Base-by-base conservation (phyloP, 2,329 filamentous ascomycete genomes). In the Trichoderma sp. region DNA sequence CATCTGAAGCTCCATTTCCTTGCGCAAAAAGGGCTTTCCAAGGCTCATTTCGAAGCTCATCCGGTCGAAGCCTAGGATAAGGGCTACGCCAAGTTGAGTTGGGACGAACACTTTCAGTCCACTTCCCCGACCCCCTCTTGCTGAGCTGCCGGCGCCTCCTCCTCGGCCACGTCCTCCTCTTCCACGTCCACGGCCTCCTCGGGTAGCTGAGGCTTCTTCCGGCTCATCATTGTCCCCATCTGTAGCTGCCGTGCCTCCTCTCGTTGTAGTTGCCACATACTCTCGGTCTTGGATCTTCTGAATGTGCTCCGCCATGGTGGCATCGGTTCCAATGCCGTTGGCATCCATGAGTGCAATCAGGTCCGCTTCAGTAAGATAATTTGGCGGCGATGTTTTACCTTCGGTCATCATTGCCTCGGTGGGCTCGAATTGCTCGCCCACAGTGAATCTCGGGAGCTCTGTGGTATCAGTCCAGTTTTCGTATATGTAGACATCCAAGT, bases 301-400 rank as follows among this genome's bases (percentile, higher is more conserved):
- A 74, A 99, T 99, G 76, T 99, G 95, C 74, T 99, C 95, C 0
- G 95, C 95, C 95, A 99, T 99, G 1, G 95, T 99, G 7, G 95
- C 95, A 80, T 99, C 95, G 10, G 95, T 99, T 13, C 95, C 95
- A 71, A 99, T 99, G 2, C 95, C 95, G 76, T 99, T 99, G 53
- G 93, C 94, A 80, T 99, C 95, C 95, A 99, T 99, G 12, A 99
- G 86, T 3, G 91, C 91, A 76, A 99, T 97, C 29, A 99, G 84
- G 76, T 99, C 95, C 0, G 95, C 94, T 77, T 99, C 95, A 0
- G 95, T 98, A 34, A 99, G 84, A 76, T 97, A 97, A 25, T 86
- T 87, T 0, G 95, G 95, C 13, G 94, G 84, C 1, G 86, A 87
- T 0, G 95, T 99, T 78, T 96, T 91, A n/a, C 95, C 94, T 73